Conservation (phyloP, 441 rosid species). For the Adansonia rubrostipa region DNA sequence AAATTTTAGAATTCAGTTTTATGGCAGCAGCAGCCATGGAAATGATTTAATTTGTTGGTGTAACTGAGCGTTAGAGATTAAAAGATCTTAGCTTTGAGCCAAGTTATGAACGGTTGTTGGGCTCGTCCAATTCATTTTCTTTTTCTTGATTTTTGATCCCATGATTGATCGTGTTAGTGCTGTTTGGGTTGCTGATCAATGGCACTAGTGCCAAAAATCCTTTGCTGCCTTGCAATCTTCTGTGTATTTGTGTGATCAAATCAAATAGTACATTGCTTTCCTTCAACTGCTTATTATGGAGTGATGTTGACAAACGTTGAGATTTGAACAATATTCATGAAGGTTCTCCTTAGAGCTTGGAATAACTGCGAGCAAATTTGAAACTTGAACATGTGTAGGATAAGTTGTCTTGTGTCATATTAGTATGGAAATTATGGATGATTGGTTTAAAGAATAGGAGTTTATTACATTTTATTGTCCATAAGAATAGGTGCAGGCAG, state of each 20-base stretch:
- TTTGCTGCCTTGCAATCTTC: slow-evolving; percentile 21
- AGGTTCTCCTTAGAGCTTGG: slow-evolving; percentile 24
- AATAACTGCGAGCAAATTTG: background rate
- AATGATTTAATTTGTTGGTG: slow-evolving; percentile 23
- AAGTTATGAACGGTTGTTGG: slow-evolving; percentile 7
- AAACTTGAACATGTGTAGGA: background rate
- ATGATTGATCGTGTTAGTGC: slow-evolving; percentile 28
- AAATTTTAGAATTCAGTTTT: slow-evolving; percentile 16
- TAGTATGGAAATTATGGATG: slow-evolving; percentile 15
- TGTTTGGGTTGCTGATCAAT: slow-evolving; percentile 20
- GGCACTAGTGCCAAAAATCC: slow-evolving; percentile 7
- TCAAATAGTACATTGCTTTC: slow-evolving; percentile 20
- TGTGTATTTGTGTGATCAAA: slow-evolving; percentile 6
- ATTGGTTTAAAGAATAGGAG: slow-evolving; percentile 12
- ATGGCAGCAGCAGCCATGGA: background rate
- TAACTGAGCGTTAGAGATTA: background rate
- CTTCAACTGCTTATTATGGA: background rate
- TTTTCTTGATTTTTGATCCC: background rate
- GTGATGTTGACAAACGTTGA: background rate
- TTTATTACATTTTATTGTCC: background rate
- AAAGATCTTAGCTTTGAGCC: slow-evolving; percentile 14
- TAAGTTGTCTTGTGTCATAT: background rate
- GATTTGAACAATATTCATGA: slow-evolving; percentile 17
- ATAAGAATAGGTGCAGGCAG: background rate
- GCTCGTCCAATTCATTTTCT: background rate